Conservation (phyloP, 163 green algal genomes). For the Scenedesmus sp. region DNA sequence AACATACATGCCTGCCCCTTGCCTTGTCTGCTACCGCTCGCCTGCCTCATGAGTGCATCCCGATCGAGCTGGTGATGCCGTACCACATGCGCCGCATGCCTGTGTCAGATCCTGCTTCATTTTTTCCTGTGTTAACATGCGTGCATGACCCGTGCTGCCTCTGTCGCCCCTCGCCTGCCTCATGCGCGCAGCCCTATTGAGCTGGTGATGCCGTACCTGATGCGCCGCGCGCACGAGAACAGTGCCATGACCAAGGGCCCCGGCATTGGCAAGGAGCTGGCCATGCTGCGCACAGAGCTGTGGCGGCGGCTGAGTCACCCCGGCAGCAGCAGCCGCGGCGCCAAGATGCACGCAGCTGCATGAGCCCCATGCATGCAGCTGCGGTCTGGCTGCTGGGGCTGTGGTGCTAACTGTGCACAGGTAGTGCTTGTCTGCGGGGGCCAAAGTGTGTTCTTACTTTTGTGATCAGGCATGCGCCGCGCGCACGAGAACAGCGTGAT, state of each 20-base stretch:
- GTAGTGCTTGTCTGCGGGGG: no score
- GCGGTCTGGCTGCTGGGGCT: background rate
- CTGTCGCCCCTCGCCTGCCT: background rate
- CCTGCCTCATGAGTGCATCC: background rate
- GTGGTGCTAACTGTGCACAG: background rate
- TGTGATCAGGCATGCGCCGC: no score
- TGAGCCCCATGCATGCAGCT: background rate
- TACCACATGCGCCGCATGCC: constrained; percentile 77
- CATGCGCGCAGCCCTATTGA: constrained; percentile 9
- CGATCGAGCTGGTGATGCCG: constrained; percentile 73
- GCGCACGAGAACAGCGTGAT: constrained; percentile 51
- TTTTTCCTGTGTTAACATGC: no score
- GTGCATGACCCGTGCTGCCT: background rate
- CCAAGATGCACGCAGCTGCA: background rate
- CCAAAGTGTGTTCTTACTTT: no score
- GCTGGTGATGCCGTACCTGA: constrained; percentile 88
- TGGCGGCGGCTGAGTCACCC: constrained; percentile 12
- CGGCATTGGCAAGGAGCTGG: constrained; percentile 28
- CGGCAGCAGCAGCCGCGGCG: background rate
- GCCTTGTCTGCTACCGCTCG: background rate
- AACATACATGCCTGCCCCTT: background rate
- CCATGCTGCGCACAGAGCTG: constrained; percentile 42
- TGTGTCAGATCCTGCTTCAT: no score
- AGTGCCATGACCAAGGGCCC: constrained; percentile 46
- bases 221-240: constrained; percentile 62